Percentiles rank a stretch among this genome's conserved stretches.
phyloP scores from a whole-genome alignment of 345 rosid species.

The Dimocarpus longan region DNA sequence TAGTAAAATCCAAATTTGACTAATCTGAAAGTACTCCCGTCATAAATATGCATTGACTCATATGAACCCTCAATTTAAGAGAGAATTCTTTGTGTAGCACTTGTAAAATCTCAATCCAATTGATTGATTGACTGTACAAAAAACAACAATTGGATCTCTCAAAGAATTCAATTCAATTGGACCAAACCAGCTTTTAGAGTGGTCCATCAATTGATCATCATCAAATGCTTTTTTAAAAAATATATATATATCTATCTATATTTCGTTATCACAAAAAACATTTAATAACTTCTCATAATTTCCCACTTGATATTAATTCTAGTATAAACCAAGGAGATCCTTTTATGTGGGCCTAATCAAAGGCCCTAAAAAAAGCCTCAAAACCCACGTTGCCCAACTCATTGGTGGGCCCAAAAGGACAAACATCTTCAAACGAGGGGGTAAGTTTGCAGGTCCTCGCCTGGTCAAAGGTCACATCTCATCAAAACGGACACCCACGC shows the following conservation, averaged over 20 bases:
- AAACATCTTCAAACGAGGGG: slow-evolving; percentile 17
- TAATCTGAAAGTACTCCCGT: too few relatives aligned
- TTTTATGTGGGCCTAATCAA: not conserved
- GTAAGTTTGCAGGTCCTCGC: slow-evolving; percentile 9
- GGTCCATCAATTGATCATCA: slow-evolving; percentile 15
- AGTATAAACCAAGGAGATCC: not conserved
- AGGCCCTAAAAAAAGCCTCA: slow-evolving; percentile 4
- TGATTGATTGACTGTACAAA: not conserved
- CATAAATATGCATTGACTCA: not conserved
- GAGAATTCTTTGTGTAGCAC: not conserved
- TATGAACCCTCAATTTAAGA: too few relatives aligned
- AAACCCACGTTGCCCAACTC: slow-evolving; percentile 19
- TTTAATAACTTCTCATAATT: not conserved
- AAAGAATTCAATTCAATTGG: not conserved
- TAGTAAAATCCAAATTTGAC: too few relatives aligned
- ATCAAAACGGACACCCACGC: slow-evolving; percentile 26
- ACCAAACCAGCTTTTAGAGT: not conserved
- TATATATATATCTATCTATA: not conserved
- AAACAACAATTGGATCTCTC: not conserved
- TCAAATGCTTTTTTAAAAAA: not conserved
- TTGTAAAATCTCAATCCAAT: not conserved
- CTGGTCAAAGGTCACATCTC: slow-evolving; percentile 64
- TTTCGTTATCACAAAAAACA: not conserved
- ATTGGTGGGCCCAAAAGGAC: slow-evolving; percentile 8
- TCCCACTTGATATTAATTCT: not conserved